These are phyloP conservation scores for Mollisiaceae sp. DNA, from an alignment of 2,329 filamentous ascomycete species.

Conservation along the genomic window DNA sequence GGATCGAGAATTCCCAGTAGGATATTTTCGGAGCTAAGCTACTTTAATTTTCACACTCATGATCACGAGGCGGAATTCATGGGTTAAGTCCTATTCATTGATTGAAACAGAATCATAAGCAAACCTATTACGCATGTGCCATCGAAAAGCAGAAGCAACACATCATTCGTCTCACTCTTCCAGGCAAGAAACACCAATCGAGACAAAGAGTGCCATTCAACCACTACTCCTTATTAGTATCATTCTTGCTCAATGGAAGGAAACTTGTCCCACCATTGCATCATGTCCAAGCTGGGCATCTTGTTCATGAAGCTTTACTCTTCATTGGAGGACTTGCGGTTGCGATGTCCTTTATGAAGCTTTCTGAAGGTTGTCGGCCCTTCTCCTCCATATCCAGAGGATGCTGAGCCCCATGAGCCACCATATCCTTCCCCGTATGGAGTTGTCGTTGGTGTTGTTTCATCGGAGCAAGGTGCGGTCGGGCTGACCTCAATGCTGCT, in stretches of 20 bases:
- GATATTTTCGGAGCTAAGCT: neutral
- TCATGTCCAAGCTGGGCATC: neutral
- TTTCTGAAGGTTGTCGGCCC: conserved; percentile 14
- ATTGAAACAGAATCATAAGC: neutral
- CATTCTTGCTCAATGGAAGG: neutral
- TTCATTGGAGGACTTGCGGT: neutral
- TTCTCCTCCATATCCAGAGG: neutral
- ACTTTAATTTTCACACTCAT: neutral
- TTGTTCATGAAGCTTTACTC: neutral
- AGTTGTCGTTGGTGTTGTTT: neutral
- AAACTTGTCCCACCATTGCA: neutral
- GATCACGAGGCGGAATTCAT: neutral
- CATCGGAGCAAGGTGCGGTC: neutral
- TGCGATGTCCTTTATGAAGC: neutral
- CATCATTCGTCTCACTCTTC: neutral
- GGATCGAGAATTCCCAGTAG: neutral
- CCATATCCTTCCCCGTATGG: neutral
- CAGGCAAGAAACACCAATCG: neutral
- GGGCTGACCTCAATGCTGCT: neutral
- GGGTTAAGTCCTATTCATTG: neutral
- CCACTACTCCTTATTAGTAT: neutral
- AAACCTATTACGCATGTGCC: neutral
- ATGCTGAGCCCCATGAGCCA: neutral
- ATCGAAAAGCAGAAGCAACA: neutral
- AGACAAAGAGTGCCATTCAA: too few species aligned